Evolutionary conservation across 164 flowering plant species (phyloP).

Genomic region (Taxillus chinensis): DNA sequence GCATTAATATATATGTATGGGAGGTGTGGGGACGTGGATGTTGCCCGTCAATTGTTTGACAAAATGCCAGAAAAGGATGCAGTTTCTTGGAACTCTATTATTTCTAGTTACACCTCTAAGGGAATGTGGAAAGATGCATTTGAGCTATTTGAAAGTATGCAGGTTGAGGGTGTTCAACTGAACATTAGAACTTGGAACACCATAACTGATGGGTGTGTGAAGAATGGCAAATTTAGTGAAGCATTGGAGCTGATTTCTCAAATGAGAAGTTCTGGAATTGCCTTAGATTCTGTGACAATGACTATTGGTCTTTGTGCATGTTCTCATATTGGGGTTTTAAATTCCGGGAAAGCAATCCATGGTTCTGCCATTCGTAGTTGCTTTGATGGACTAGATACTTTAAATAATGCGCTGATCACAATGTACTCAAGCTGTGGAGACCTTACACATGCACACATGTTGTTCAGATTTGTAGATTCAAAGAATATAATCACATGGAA

Average conservation of each 20-base stretch:
- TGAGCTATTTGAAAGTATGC: conserved; percentile 32
- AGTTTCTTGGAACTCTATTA: conserved; percentile 51
- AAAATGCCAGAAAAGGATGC: conserved; percentile 41
- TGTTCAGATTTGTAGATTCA: conserved; percentile 24
- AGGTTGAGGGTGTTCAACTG: conserved; percentile 10
- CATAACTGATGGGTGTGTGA: conserved; percentile 42
- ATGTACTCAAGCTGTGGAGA: conserved; percentile 51
- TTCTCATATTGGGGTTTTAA: conserved; percentile 29
- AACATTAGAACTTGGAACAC: conserved; percentile 44
- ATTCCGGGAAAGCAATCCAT: conserved; percentile 45
- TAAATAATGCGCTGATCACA: conserved; percentile 42
- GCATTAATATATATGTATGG: conserved; percentile 49
- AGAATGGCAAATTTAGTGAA: conserved; percentile 23
- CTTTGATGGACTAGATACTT: conserved; percentile 19
- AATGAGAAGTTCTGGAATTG: conserved; percentile 21
- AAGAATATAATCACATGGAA: conserved; percentile 49
- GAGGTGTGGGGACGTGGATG: conserved; percentile 30
- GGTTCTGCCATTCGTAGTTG: conserved; percentile 29
- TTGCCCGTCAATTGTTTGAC: conserved; percentile 37
- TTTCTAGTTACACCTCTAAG: conserved; percentile 36
- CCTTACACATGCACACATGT: conserved; percentile 24
- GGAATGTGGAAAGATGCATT: conserved; percentile 45
- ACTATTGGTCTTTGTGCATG: conserved; percentile 44
- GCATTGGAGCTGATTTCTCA: conserved; percentile 36
- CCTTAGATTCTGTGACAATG: conserved; percentile 33